Evolutionary conservation across 2,329 filamentous ascomycete species (phyloP).

Genomic region (Penicillium sp.): DNA sequence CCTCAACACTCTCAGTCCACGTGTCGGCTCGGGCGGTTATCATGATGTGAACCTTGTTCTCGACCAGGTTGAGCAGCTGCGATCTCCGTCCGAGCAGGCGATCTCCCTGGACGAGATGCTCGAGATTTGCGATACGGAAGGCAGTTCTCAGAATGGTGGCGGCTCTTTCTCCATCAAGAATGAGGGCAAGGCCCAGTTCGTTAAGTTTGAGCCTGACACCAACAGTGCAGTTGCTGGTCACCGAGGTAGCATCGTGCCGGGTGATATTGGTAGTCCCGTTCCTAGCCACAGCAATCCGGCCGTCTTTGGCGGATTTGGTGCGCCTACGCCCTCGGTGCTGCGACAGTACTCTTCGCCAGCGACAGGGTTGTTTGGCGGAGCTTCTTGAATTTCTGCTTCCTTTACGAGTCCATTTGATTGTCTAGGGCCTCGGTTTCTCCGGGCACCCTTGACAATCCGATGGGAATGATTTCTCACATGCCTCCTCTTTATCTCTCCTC

Average conservation of each 20-base stretch:
- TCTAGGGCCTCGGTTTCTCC: neutral
- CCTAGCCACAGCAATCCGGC: conserved; percentile 48
- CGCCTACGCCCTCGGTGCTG: conserved; percentile 36
- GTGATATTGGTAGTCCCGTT: conserved; percentile 71
- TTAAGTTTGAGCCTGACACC: conserved; percentile 58
- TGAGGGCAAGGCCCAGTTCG: conserved; percentile 49
- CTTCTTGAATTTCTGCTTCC: conserved; percentile 18
- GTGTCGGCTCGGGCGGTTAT: conserved; percentile 62
- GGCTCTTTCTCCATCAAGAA: conserved; percentile 77
- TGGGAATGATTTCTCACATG: conserved; percentile 24
- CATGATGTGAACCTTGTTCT: conserved; percentile 68
- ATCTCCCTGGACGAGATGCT: conserved; percentile 71
- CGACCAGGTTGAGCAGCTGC: conserved; percentile 67
- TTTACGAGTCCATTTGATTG: neutral
- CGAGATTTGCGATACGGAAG: conserved; percentile 87
- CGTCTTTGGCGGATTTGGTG: conserved; percentile 43
- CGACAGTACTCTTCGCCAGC: conserved; percentile 46
- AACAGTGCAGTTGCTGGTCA: conserved; percentile 49
- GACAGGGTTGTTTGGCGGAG: conserved; percentile 40
- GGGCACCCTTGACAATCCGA: conserved; percentile 11
- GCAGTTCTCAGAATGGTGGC: conserved; percentile 81
- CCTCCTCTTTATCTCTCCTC: conserved; percentile 20
- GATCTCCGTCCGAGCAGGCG: conserved; percentile 59
- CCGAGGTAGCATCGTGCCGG: conserved; percentile 55
- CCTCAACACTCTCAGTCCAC: conserved; percentile 50